Evolutionary conservation across 176 grass and related monocot genomes (phyloP).

Genomic region (Avena eriantha): DNA sequence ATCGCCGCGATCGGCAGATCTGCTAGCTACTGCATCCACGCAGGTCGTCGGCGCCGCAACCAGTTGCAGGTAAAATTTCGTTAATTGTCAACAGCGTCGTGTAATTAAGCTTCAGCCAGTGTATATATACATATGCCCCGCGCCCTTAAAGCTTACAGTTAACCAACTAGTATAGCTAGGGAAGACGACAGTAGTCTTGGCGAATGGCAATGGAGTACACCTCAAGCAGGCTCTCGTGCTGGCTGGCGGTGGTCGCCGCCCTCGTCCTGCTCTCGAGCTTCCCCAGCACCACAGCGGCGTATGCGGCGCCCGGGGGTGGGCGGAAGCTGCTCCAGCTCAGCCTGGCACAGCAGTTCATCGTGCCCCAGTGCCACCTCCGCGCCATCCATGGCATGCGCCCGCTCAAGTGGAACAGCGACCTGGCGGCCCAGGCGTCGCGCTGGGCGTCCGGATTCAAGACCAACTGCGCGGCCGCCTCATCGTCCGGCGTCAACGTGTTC

Average conservation of each 20-base stretch:
- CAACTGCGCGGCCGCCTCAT: conserved; percentile 50
- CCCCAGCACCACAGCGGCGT: neutral
- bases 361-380: conserved; percentile 49
- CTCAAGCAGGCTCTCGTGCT: conserved; percentile 36
- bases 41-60: neutral
- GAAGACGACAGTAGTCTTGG: conserved; percentile 29
- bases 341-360: conserved; percentile 49
- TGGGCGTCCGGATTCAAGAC: conserved; percentile 43
- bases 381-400: conserved; percentile 43
- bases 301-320: neutral
- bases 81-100: neutral
- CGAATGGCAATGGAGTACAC: conserved; percentile 50
- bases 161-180: neutral
- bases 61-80: neutral
- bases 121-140: conserved; percentile 22
- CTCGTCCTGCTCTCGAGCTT: conserved; percentile 9
- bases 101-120: neutral
- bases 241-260: neutral
- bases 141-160: neutral
- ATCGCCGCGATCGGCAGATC: conserved; percentile 25
- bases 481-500: conserved; percentile 59
- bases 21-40: neutral
- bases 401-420: conserved; percentile 53
- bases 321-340: conserved; percentile 47
- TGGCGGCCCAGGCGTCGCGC: conserved; percentile 45